Evolutionary conservation across 495 filamentous ascomycete species (phyloP).

Genomic region (Massariosphaeria phaeospora): DNA sequence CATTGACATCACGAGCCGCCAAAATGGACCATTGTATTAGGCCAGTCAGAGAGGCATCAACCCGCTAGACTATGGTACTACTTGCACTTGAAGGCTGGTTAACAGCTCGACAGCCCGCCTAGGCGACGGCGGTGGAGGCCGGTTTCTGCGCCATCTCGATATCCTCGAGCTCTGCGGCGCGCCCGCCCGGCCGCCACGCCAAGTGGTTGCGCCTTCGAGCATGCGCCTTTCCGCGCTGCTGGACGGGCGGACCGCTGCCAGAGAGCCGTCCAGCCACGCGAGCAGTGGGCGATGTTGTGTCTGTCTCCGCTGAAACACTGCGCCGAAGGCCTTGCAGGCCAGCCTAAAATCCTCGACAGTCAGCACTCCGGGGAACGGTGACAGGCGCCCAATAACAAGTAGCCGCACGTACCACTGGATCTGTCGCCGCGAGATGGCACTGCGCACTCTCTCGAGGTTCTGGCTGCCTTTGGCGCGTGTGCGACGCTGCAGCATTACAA

Average conservation of each 20-base stretch:
- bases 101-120: neutral
- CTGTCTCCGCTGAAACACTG: conserved; percentile 39
- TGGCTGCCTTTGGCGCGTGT: conserved; percentile 39
- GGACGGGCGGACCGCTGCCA: conserved; percentile 19
- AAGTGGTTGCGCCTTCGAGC: conserved; percentile 24
- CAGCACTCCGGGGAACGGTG: neutral
- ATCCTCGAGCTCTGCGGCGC: neutral
- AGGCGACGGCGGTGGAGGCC: neutral
- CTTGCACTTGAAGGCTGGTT: too few relatives aligned
- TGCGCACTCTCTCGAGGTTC: conserved; percentile 51
- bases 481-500: conserved; percentile 58
- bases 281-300: conserved; percentile 36
- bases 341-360: conserved; percentile 36
- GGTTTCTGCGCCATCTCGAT: neutral
- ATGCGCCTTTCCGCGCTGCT: conserved; percentile 20
- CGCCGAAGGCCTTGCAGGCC: conserved; percentile 37
- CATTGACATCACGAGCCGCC: conserved; percentile 21
- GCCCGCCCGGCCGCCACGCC: conserved; percentile 14
- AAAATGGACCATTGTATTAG: too few relatives aligned
- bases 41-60: too few relatives aligned
- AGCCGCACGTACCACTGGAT: conserved; percentile 57
- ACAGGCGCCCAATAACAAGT: conserved; percentile 23
- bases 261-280: conserved; percentile 30
- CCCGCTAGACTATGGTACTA: too few relatives aligned
- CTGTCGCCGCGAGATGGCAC: conserved; percentile 57